Evolutionary conservation across 2,329 filamentous ascomycete species (phyloP).

Genomic region (Ascochyta koolunga): DNA sequence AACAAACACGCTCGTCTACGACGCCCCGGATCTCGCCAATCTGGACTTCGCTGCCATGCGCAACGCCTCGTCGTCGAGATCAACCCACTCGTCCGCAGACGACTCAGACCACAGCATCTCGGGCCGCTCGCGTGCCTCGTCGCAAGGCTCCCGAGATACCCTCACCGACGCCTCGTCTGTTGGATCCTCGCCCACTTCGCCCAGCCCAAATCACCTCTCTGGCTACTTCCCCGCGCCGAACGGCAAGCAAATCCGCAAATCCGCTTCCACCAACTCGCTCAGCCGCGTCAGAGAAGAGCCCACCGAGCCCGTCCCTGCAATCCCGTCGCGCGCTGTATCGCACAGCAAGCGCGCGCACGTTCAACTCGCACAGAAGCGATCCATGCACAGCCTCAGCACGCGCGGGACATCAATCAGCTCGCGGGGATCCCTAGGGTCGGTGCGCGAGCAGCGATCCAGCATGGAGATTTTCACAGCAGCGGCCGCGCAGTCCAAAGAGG

Average conservation of each 20-base stretch:
- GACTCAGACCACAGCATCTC: slow-evolving; percentile 71
- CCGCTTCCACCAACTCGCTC: slow-evolving; percentile 45
- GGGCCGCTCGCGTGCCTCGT: slow-evolving; percentile 53
- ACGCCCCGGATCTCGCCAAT: slow-evolving; percentile 78
- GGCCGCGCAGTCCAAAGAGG: slow-evolving; percentile 37
- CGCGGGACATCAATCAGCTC: slow-evolving; percentile 16
- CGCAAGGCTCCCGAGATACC: slow-evolving; percentile 65
- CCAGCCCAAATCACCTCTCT: slow-evolving; percentile 61
- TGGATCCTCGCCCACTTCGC: slow-evolving; percentile 55
- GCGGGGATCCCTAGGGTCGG: slow-evolving; percentile 59
- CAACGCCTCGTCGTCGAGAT: slow-evolving; percentile 57
- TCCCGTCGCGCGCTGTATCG: slow-evolving; percentile 80
- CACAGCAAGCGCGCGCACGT: slow-evolving; percentile 90
- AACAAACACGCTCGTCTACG: slow-evolving; percentile 95
- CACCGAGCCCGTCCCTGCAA: slow-evolving; percentile 61
- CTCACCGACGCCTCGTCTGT: slow-evolving; percentile 69
- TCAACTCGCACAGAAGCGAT: slow-evolving; percentile 72
- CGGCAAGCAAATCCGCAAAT: slow-evolving; percentile 51
- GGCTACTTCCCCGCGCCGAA: slow-evolving; percentile 63
- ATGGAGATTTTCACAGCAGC: slow-evolving; percentile 49
- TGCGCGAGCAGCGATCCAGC: slow-evolving; percentile 58
- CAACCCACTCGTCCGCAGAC: slow-evolving; percentile 65
- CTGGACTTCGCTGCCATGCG: slow-evolving; percentile 32
- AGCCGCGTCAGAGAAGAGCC: slow-evolving; percentile 34
- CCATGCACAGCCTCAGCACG: slow-evolving; percentile 54